phyloP scores from a whole-genome alignment of 345 rosid species.

The Syzygium grande region DNA sequence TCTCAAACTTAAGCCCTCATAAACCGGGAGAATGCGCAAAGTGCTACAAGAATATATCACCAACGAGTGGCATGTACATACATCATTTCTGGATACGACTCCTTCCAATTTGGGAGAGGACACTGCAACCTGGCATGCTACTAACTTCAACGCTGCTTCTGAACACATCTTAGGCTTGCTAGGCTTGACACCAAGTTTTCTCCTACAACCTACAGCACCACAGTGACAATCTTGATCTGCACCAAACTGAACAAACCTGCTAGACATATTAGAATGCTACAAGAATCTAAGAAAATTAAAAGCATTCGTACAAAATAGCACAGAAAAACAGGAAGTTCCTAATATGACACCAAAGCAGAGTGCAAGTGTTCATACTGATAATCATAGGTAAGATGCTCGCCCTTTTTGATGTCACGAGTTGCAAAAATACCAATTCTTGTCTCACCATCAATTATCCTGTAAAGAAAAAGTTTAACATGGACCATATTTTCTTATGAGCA shows the following conservation, averaged over 20 bases:
- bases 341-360: not conserved
- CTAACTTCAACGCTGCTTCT: constrained; percentile 54
- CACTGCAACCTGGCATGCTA: constrained; percentile 53
- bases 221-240: constrained; percentile 96
- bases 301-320: not conserved
- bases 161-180: constrained; percentile 52
- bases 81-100: constrained; percentile 30
- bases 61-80: constrained; percentile 8
- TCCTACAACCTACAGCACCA: constrained; percentile 67
- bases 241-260: constrained; percentile 99
- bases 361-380: constrained; percentile 61
- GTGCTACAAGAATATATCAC: not conserved
- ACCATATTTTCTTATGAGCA: not conserved
- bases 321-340: not conserved
- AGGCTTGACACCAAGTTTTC: constrained; percentile 73
- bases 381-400: constrained; percentile 92
- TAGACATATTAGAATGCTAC: constrained; percentile 37
- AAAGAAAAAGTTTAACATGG: constrained; percentile 4
- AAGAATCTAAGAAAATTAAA: not conserved
- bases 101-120: constrained; percentile 54
- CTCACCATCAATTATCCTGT: constrained; percentile 96
- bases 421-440: constrained; percentile 95
- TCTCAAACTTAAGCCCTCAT: not conserved
- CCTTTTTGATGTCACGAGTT: constrained; percentile 57
- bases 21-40: not conserved